Evolutionary conservation across 352 stramenopile species (phyloP), one percentile per base, ranked within the genome.

Genomic region (Globisporangium sylvaticum): DNA sequence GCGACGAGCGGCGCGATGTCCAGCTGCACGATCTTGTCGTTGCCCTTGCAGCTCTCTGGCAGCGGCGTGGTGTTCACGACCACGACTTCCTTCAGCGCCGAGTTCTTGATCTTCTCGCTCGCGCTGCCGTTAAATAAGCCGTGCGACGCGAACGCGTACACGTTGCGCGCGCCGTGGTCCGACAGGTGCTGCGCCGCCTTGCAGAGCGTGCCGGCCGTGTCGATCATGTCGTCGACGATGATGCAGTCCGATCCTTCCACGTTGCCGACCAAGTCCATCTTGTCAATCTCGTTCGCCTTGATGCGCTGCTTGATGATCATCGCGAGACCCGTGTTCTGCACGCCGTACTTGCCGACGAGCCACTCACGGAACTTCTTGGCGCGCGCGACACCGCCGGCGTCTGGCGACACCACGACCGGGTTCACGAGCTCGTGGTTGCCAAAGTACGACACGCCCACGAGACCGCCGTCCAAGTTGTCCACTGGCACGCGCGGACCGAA

Each of bases 261-360:
- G 67, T 98, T 97, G 48, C 98, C 98, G 37, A 99, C 98, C 12
- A 99, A 86, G 79, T 99, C 98, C 98, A 99, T 99, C 64, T 90
- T 86, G 77, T 99, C 97, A 57, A 99, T 98, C 75, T 98, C 89
- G 70, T 97, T 97, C 59, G 97, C 95, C 74, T 97, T 97, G 65
- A 98, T 92, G 72, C 98, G 94, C 89, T 99, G 98, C 85, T 99
- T 99, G 81, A 99, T 99, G 89, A 99, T 99, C 97, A 99, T 99
- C 50, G 98, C 98, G 27, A 99, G 89, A 10, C 97, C 96, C 53
- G 98, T 97, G 79, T 99, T 98, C 54, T 95, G 88, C 60, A 99
- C 89, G 7, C 97, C 96, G 80, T 99, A 96, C 80, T 99, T 99
- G 72, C 96, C 91, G 42, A 96, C 91, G 37, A 99, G 94, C 74